A percentile compares a stretch with the other conserved stretches of the same genome.
Evolutionary conservation across 805 yeast species (phyloP).

Genomic region (Brettanomyces sp.): DNA sequence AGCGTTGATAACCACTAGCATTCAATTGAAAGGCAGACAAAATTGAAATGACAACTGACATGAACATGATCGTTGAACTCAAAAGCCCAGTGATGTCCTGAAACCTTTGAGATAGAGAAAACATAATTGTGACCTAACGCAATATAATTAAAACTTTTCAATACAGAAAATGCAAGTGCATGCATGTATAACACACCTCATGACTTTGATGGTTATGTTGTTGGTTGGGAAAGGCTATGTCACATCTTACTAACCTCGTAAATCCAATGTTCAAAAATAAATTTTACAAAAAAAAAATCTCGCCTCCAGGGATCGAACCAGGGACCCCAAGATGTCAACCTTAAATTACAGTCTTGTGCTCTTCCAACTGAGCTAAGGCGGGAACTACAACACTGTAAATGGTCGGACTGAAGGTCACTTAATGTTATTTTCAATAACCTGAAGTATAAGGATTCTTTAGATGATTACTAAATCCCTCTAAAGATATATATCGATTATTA

Average conservation of each 20-base stretch:
- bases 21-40: slow-evolving; percentile 43
- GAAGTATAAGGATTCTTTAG: too few species aligned
- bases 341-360: slow-evolving; percentile 5
- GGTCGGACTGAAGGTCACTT: too few species aligned
- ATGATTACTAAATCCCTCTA: too few species aligned
- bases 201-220: neutral
- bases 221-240: neutral
- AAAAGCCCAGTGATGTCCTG: slow-evolving; percentile 19
- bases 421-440: too few species aligned
- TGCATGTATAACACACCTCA: too few species aligned
- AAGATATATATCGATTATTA: too few species aligned
- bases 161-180: too few species aligned
- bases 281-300: neutral
- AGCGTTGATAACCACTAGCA: slow-evolving; percentile 32
- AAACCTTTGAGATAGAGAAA: neutral
- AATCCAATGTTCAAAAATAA: neutral
- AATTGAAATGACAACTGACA: slow-evolving; percentile 38
- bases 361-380: slow-evolving; percentile 6
- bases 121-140: neutral
- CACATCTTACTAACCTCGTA: neutral
- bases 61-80: slow-evolving; percentile 38
- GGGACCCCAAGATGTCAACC: slow-evolving; percentile 4
- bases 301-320: slow-evolving; percentile 6
- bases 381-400: neutral
- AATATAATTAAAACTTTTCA: too few species aligned